Conservation (phyloP, 2,329 filamentous ascomycete species). For the Parascedosporium putredinis region DNA sequence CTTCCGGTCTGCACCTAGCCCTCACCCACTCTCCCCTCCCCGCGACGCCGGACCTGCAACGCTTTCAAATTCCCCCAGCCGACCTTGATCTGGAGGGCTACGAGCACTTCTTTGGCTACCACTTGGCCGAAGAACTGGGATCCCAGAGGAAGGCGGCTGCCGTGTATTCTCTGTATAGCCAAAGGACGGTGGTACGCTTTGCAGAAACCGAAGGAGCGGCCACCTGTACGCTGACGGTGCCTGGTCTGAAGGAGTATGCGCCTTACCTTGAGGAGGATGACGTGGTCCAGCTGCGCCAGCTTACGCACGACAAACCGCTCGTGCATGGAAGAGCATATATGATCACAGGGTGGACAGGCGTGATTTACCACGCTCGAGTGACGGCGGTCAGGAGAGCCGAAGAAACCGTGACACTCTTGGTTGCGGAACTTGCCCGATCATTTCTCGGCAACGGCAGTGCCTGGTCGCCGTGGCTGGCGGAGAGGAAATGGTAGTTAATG, state of each 20-base stretch:
- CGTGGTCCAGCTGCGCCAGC: conserved; percentile 2
- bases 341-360: conserved; percentile 5
- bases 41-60: neutral
- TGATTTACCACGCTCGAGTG: conserved; percentile 3
- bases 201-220: neutral
- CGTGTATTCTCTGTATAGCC: neutral
- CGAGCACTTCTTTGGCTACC: neutral
- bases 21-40: neutral
- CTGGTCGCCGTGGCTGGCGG: too few relatives aligned
- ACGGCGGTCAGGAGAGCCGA: neutral
- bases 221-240: neutral
- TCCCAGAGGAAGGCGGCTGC: neutral
- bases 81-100: neutral
- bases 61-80: neutral
- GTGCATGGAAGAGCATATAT: too few relatives aligned
- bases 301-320: too few relatives aligned
- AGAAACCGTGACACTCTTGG: neutral
- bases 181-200: neutral
- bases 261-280: conserved; percentile 4
- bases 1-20: neutral
- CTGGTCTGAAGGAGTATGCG: conserved; percentile 1
- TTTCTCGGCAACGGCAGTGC: neutral
- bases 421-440: neutral
- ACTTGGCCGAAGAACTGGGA: neutral
- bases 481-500: conserved; percentile 1